These are phyloP conservation scores for Phytopythium ostracodes DNA, from an alignment of 352 stramenopile species.

Conservation along the genomic window DNA sequence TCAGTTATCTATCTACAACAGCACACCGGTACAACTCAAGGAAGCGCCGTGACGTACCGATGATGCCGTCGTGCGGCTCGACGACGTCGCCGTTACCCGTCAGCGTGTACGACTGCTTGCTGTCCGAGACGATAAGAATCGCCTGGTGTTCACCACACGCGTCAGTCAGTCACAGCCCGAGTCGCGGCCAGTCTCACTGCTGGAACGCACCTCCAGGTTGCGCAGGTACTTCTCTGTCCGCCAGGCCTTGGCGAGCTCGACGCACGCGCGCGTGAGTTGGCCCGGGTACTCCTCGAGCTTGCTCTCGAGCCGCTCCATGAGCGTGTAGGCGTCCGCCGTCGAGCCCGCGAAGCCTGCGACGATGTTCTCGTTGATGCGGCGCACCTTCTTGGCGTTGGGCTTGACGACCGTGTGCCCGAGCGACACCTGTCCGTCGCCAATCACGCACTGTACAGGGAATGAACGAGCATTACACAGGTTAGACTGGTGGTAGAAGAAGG, in stretches of 20 bases:
- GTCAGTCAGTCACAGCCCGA: background rate
- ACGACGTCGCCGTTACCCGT: constrained; percentile 98
- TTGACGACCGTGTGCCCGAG: constrained; percentile 96
- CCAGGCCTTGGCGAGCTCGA: constrained; percentile 99
- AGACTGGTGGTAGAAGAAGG: background rate
- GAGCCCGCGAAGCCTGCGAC: constrained; percentile 96
- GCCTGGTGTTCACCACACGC: constrained; percentile 17
- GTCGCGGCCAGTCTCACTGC: background rate
- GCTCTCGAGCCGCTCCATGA: constrained; percentile 97
- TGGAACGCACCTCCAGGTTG: constrained; percentile 81
- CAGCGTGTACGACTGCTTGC: constrained; percentile 95
- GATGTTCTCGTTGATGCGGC: constrained; percentile 92
- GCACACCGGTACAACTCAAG: background rate
- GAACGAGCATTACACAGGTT: background rate
- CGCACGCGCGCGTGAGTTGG: constrained; percentile 95
- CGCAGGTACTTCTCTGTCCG: constrained; percentile 98
- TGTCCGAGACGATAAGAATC: constrained; percentile 94
- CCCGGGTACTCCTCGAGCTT: constrained; percentile 98
- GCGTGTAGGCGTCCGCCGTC: constrained; percentile 97
- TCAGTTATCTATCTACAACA: background rate
- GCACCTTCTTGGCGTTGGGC: constrained; percentile 98
- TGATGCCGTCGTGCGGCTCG: constrained; percentile 95
- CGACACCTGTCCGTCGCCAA: constrained; percentile 98
- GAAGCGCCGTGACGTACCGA: constrained; percentile 36
- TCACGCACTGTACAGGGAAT: constrained; percentile 72